Evolutionary conservation across 208 protist genomes (phyloP).

Genomic region (Leishmania braziliensis): DNA sequence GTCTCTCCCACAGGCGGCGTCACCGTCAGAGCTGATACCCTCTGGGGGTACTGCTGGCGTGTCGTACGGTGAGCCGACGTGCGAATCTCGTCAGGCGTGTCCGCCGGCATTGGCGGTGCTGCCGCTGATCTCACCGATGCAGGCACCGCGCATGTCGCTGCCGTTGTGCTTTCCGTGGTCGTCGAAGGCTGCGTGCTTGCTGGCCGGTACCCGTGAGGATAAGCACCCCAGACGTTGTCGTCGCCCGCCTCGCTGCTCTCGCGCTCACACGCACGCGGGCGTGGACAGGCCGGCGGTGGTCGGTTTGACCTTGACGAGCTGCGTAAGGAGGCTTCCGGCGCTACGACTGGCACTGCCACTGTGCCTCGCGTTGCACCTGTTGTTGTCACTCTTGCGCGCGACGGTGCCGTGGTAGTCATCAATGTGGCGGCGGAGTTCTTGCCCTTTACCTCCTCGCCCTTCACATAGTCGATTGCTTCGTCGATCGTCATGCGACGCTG

Average conservation of each 20-base stretch:
- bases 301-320: neutral
- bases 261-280: neutral
- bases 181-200: neutral
- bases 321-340: neutral
- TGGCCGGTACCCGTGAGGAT: neutral
- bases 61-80: neutral
- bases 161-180: neutral
- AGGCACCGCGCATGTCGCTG: neutral
- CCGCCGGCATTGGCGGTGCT: neutral
- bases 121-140: neutral
- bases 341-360: neutral
- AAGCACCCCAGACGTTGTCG: neutral
- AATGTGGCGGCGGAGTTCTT: neutral
- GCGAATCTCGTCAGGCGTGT: neutral
- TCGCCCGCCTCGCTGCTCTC: neutral
- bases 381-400: neutral
- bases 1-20: neutral
- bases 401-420: neutral
- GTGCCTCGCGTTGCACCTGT: neutral
- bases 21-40: neutral
- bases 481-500: conserved; percentile 59
- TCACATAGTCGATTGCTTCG: conserved; percentile 43
- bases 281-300: neutral
- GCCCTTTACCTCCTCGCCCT: conserved; percentile 4
- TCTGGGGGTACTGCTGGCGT: neutral